Evolutionary conservation across 805 yeast genomes (phyloP).

Genomic region (Vanderwaltozyma tropicalis): DNA sequence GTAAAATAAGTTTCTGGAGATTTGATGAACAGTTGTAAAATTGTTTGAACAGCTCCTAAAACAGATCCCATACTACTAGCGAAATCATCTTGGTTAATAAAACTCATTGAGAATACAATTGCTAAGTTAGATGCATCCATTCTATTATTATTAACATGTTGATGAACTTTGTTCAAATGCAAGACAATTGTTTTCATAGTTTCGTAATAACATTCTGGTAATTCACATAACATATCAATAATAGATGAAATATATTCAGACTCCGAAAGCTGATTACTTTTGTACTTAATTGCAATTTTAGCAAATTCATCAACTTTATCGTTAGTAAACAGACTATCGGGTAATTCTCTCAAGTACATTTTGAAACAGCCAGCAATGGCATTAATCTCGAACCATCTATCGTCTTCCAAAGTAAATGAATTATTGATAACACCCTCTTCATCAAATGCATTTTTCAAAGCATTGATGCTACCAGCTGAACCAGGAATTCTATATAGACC

Average conservation of each 20-base stretch:
- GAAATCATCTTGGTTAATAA: slow-evolving; percentile 36
- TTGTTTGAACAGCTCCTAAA: slow-evolving; percentile 43
- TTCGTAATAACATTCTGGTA: slow-evolving; percentile 60
- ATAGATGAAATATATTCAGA: slow-evolving; percentile 23
- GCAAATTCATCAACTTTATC: slow-evolving; percentile 53
- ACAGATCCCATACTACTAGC: slow-evolving; percentile 39
- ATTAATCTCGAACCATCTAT: slow-evolving; percentile 67
- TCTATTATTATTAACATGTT: slow-evolving; percentile 56
- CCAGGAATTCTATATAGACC: slow-evolving; percentile 78
- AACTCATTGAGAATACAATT: slow-evolving; percentile 71
- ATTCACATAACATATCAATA: slow-evolving; percentile 25
- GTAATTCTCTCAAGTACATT: slow-evolving; percentile 71
- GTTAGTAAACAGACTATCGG: slow-evolving; percentile 69
- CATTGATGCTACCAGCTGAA: slow-evolving; percentile 46
- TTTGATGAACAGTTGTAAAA: slow-evolving; percentile 40
- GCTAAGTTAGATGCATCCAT: slow-evolving; percentile 89
- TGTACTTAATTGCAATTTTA: slow-evolving; percentile 19
- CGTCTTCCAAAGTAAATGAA: slow-evolving; percentile 38
- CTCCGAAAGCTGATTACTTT: slow-evolving; percentile 12
- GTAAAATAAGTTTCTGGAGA: slow-evolving; percentile 29
- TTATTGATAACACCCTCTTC: slow-evolving; percentile 35
- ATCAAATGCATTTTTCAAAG: slow-evolving; percentile 44
- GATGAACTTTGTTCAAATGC: slow-evolving; percentile 63
- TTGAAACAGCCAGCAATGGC: slow-evolving; percentile 84
- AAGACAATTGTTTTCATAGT: slow-evolving; percentile 54